phyloP scores from a whole-genome alignment of 73 alveolate species.

The Paramecium octaurelia region DNA sequence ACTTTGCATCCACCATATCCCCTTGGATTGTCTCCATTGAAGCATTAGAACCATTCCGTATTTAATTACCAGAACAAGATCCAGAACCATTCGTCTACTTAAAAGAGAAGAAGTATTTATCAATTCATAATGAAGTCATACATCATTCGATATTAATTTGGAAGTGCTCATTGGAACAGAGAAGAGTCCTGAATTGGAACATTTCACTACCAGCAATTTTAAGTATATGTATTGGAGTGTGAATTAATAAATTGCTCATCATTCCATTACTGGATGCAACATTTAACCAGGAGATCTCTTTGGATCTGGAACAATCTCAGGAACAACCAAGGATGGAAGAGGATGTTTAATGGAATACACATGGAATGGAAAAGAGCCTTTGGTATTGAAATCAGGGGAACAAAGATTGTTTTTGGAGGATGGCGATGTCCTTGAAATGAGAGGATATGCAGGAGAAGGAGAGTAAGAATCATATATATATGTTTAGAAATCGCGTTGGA shows the following conservation, averaged over 20 bases:
- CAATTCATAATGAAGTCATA: background rate
- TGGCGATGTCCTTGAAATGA: constrained; percentile 75
- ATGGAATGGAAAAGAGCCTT: constrained; percentile 84
- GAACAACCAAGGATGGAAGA: constrained; percentile 73
- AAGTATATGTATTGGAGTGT: constrained; percentile 92
- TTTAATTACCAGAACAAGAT: constrained; percentile 76
- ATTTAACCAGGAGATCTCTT: constrained; percentile 85
- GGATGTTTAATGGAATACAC: constrained; percentile 86
- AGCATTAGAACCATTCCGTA: constrained; percentile 89
- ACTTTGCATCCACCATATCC: constrained; percentile 84
- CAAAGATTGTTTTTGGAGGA: constrained; percentile 81
- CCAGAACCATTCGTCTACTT: constrained; percentile 94
- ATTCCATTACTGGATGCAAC: constrained; percentile 88
- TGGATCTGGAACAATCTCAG: constrained; percentile 92
- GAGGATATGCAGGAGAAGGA: constrained; percentile 68
- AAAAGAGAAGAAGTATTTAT: constrained; percentile 66
- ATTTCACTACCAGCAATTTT: constrained; percentile 79
- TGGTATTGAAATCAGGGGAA: constrained; percentile 78
- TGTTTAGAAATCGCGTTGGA: constrained; percentile 49
- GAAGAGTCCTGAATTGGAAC: constrained; percentile 43
- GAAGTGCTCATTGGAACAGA: constrained; percentile 70
- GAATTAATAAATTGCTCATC: constrained; percentile 83
- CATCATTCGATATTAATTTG: constrained; percentile 82
- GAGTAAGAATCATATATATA: background rate
- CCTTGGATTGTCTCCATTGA: constrained; percentile 93